Conservation (phyloP, 345 rosid genomes). For the Murraya koenigii region DNA sequence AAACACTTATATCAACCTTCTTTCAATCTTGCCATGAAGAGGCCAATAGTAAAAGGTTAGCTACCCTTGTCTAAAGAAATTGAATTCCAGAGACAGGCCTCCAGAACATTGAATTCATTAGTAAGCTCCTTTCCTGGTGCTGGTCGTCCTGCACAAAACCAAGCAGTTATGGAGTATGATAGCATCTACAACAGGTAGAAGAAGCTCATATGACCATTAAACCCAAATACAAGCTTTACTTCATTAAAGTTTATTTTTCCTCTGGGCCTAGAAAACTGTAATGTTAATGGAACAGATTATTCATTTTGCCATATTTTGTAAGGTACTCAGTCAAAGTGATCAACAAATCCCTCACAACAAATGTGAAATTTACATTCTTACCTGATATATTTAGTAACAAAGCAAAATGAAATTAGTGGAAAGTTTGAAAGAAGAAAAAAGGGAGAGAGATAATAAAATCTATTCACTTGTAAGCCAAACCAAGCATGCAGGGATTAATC, state of each 20-base stretch:
- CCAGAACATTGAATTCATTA: conserved; percentile 76
- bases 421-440: too few relatives aligned
- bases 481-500: conserved; percentile 1
- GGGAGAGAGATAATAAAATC: neutral
- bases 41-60: neutral
- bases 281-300: neutral
- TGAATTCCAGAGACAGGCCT: conserved; percentile 89
- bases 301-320: neutral
- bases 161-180: neutral
- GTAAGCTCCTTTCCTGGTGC: conserved; percentile 87
- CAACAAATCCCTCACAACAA: too few relatives aligned
- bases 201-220: too few relatives aligned
- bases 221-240: neutral
- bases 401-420: too few relatives aligned
- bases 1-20: conserved; percentile 9
- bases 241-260: neutral
- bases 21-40: conserved; percentile 7
- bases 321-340: neutral
- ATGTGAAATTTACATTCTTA: too few relatives aligned
- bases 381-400: too few relatives aligned
- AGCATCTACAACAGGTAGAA: neutral
- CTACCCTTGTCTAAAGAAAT: conserved; percentile 84
- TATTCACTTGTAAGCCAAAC: neutral
- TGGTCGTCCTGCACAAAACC: conserved; percentile 71
- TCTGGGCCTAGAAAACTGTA: neutral